Conservation (phyloP, 2,329 filamentous ascomycete species). For the Blastomyces parvus region DNA sequence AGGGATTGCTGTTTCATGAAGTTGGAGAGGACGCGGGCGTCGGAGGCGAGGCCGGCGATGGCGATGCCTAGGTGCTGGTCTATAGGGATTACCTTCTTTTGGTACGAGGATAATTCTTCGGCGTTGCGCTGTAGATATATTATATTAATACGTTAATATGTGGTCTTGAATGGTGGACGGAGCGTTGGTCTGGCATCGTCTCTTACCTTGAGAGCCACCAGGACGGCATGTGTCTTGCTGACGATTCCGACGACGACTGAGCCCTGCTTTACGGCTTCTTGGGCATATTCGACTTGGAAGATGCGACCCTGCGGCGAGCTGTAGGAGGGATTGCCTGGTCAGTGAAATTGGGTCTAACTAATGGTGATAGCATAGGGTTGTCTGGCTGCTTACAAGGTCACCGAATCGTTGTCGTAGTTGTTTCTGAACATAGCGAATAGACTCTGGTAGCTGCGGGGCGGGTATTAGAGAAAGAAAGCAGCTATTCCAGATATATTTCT, state of each 20-base stretch:
- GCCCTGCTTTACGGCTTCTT: slow-evolving; percentile 97
- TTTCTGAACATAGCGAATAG: slow-evolving; percentile 82
- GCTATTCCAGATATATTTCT: background rate
- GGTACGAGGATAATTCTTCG: slow-evolving; percentile 98
- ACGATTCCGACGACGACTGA: slow-evolving; percentile 94
- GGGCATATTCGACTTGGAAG: slow-evolving; percentile 99
- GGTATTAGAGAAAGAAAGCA: slow-evolving; percentile 2
- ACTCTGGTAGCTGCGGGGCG: slow-evolving; percentile 11
- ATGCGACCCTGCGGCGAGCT: slow-evolving; percentile 98
- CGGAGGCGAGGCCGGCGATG: slow-evolving; percentile 91
- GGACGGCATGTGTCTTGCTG: slow-evolving; percentile 95
- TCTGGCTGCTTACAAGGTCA: slow-evolving; percentile 78
- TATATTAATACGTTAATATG: background rate
- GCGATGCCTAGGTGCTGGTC: slow-evolving; percentile 93
- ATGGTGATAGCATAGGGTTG: slow-evolving; percentile 12
- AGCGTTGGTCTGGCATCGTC: background rate
- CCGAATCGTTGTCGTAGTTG: slow-evolving; percentile 99
- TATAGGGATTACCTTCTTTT: slow-evolving; percentile 97
- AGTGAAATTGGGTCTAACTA: background rate
- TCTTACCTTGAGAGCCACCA: slow-evolving; percentile 87
- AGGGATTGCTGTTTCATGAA: slow-evolving; percentile 99
- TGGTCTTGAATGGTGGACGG: background rate
- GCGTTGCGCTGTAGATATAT: slow-evolving; percentile 80
- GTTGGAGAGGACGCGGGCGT: slow-evolving; percentile 98
- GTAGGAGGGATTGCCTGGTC: slow-evolving; percentile 10